Evolutionary conservation across 2,329 filamentous ascomycete genomes (phyloP).

Genomic region (Arthroderma uncinatum): DNA sequence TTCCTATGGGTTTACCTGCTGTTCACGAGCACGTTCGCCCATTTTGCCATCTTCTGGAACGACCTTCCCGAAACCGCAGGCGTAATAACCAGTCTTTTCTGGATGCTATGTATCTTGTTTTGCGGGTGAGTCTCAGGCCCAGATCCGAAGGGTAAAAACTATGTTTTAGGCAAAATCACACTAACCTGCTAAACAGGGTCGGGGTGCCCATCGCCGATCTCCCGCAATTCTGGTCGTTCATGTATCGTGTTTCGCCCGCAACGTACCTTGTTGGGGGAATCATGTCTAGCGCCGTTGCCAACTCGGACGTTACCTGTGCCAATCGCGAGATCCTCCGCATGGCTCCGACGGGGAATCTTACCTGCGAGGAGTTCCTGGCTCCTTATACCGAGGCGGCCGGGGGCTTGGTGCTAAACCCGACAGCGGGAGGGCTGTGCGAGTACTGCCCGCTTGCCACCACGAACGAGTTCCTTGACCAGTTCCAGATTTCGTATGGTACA

Average conservation of each 20-base stretch:
- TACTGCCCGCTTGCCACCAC: constrained; percentile 42
- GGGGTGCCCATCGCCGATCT: constrained; percentile 44
- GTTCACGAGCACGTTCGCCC: constrained; percentile 59
- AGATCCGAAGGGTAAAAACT: not conserved
- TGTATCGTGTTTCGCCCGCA: constrained; percentile 58
- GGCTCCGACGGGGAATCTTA: constrained; percentile 47
- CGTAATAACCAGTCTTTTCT: constrained; percentile 49
- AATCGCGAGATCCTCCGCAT: constrained; percentile 25
- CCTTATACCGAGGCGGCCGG: constrained; percentile 28
- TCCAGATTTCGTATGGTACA: constrained; percentile 35
- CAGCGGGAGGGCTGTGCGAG: constrained; percentile 36
- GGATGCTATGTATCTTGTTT: constrained; percentile 50
- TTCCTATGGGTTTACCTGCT: constrained; percentile 56
- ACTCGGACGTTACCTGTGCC: constrained; percentile 23
- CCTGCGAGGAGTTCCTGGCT: constrained; percentile 45
- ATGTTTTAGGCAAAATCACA: not conserved
- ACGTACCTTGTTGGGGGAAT: constrained; percentile 45
- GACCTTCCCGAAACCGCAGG: constrained; percentile 57
- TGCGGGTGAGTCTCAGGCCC: constrained; percentile 30
- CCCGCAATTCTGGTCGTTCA: constrained; percentile 65
- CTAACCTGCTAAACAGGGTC: constrained; percentile 24
- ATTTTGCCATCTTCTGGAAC: constrained; percentile 60
- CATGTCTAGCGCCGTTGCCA: constrained; percentile 24
- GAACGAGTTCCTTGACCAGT: constrained; percentile 37
- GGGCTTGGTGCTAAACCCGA: constrained; percentile 36